Evolutionary conservation across 2,329 filamentous ascomycete genomes (phyloP).

Genomic region (Ophiostoma sp.): DNA sequence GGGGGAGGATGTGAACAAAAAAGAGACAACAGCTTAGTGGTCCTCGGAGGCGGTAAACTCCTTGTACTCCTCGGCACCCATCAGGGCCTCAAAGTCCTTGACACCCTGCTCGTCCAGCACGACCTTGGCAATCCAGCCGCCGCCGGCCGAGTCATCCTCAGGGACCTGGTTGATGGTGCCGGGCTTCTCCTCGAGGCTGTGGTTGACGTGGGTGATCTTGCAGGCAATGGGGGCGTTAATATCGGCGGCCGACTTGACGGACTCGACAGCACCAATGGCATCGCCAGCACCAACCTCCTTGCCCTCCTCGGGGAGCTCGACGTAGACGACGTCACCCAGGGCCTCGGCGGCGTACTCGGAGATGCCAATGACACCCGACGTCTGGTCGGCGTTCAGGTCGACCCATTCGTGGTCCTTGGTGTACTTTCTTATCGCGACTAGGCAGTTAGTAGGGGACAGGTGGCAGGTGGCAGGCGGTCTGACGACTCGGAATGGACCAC

Average conservation of each 20-base stretch:
- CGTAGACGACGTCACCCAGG: conserved; percentile 94
- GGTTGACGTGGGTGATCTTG: conserved; percentile 69
- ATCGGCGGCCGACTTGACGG: conserved; percentile 96
- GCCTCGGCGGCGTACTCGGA: conserved; percentile 85
- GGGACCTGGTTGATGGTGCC: conserved; percentile 82
- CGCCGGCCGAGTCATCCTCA: conserved; percentile 66
- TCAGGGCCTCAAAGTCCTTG: conserved; percentile 66
- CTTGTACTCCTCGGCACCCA: conserved; percentile 74
- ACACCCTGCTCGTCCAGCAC: conserved; percentile 61
- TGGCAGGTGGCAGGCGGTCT: too few relatives aligned
- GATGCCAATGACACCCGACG: conserved; percentile 76
- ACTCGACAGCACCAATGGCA: conserved; percentile 89
- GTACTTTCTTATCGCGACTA: conserved; percentile 68
- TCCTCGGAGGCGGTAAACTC: conserved; percentile 54
- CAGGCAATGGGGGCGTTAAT: conserved; percentile 85
- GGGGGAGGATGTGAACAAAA: too few relatives aligned
- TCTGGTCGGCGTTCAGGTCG: conserved; percentile 75
- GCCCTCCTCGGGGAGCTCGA: conserved; percentile 76
- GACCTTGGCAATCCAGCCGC: conserved; percentile 91
- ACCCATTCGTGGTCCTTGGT: conserved; percentile 99
- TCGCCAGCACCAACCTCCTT: conserved; percentile 69
- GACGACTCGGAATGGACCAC: background rate
- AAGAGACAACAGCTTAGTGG: conserved; percentile 24
- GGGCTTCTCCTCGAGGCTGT: conserved; percentile 73
- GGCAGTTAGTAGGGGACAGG: background rate